A percentile compares a stretch with the other conserved stretches of the same genome.
Conservation (phyloP, 306 rosid species). For the Gynostemma pentaphyllum region DNA sequence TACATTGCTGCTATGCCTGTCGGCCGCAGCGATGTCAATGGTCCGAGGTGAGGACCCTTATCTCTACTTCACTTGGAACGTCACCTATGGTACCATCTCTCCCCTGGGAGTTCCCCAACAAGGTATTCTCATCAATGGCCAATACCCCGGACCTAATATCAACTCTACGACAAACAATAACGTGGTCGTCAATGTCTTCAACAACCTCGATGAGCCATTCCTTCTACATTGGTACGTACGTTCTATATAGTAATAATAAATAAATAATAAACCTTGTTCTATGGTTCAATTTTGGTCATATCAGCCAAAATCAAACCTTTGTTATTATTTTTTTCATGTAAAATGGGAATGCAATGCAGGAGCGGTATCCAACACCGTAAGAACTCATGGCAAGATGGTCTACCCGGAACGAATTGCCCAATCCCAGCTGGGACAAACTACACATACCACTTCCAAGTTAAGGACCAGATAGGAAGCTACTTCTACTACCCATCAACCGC, state of each 20-base stretch:
- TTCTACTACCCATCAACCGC: no score
- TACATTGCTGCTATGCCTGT: constrained; percentile 25
- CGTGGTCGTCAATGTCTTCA: constrained; percentile 48
- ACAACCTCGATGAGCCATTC: constrained; percentile 72
- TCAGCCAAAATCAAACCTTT: no score
- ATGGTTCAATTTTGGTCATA: no score
- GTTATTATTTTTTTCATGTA: no score
- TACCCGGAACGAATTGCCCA: constrained; percentile 64
- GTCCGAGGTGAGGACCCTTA: constrained; percentile 56
- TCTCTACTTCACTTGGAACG: constrained; percentile 53
- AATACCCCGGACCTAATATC: constrained; percentile 76
- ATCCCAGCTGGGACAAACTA: constrained; percentile 49
- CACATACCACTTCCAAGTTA: constrained; percentile 63
- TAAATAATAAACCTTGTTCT: no score
- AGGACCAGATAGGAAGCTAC: no score
- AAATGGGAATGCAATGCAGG: no score
- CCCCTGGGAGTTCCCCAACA: constrained; percentile 81
- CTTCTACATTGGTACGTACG: constrained; percentile 71
- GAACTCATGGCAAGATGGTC: constrained; percentile 82
- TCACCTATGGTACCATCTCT: constrained; percentile 63
- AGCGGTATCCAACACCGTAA: constrained; percentile 67
- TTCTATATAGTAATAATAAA: no score
- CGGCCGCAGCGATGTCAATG: constrained; percentile 11
- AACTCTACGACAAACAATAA: constrained; percentile 77
- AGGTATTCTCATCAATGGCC: constrained; percentile 65